Evolutionary conservation across 129 eudicot genomes (phyloP).

Genomic region (Scalesia atractyloides): DNA sequence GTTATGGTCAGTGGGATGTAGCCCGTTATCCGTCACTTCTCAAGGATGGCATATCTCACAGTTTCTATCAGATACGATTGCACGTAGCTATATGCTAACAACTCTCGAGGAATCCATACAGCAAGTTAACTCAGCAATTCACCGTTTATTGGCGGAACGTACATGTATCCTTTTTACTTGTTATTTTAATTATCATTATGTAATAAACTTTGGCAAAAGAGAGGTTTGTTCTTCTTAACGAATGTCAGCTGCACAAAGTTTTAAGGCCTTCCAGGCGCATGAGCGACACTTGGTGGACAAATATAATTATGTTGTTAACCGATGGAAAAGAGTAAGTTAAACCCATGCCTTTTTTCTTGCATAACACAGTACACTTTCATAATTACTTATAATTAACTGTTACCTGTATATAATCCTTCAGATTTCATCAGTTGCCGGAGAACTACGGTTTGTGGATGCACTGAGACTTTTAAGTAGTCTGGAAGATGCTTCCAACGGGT

Average conservation of each 20-base stretch:
- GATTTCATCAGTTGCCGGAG: constrained; percentile 86
- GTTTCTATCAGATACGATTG: constrained; percentile 82
- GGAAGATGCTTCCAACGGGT: constrained; percentile 93
- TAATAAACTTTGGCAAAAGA: constrained; percentile 7
- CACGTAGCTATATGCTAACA: constrained; percentile 88
- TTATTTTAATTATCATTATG: neutral
- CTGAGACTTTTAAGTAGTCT: constrained; percentile 70
- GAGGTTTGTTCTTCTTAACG: constrained; percentile 47
- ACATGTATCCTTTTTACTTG: constrained; percentile 75
- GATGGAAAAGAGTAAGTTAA: constrained; percentile 89
- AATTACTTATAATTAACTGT: neutral
- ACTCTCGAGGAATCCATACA: constrained; percentile 93
- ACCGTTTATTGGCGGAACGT: constrained; percentile 67
- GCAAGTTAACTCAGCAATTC: constrained; percentile 82
- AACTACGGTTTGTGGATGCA: constrained; percentile 76
- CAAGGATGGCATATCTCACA: constrained; percentile 85
- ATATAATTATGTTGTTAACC: constrained; percentile 80
- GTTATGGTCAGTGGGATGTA: constrained; percentile 97
- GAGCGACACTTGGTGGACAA: constrained; percentile 86
- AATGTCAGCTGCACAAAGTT: constrained; percentile 72
- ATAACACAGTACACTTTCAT: neutral
- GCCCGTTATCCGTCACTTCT: constrained; percentile 81
- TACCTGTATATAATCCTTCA: constrained; percentile 28
- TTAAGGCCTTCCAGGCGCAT: constrained; percentile 69
- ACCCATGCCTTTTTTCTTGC: neutral